These are phyloP conservation scores for Vaccinium myrtillus DNA, from an alignment of 148 eudicot species.

Conservation along the genomic window DNA sequence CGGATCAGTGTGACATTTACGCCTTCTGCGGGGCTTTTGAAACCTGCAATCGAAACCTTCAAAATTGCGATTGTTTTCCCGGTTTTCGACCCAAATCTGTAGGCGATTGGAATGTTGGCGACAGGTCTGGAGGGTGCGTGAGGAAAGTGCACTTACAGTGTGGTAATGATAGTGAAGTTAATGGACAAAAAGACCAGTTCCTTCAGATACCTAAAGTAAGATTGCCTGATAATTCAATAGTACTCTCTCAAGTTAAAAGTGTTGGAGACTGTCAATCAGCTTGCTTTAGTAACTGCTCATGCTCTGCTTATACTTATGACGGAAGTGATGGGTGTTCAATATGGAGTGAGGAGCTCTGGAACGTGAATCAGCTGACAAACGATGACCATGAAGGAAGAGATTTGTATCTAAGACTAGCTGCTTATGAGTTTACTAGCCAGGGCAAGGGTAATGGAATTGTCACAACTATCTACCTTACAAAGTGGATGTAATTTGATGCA, in stretches of 20 bases:
- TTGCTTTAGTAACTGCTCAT: too few species aligned
- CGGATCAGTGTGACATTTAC: slow-evolving; percentile 17
- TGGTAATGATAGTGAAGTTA: background rate
- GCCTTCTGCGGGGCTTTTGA: too few species aligned
- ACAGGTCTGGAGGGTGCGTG: slow-evolving; percentile 26
- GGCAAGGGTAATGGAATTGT: too few species aligned
- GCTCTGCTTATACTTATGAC: slow-evolving; percentile 26
- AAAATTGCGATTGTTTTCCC: too few species aligned
- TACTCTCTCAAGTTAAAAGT: background rate
- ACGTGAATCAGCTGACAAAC: slow-evolving; percentile 26
- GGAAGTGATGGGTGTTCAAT: slow-evolving; percentile 24
- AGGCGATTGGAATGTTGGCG: slow-evolving; percentile 16
- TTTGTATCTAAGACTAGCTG: too few species aligned
- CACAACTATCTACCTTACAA: too few species aligned
- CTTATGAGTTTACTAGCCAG: too few species aligned
- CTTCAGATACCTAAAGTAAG: background rate
- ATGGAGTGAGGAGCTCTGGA: slow-evolving; percentile 28
- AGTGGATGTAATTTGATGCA: too few species aligned
- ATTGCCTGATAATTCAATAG: background rate
- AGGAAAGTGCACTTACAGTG: slow-evolving; percentile 17
- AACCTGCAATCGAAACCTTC: too few species aligned
- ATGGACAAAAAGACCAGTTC: slow-evolving; percentile 14
- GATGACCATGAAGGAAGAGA: background rate
- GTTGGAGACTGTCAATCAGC: too few species aligned
- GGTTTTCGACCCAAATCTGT: background rate